These are phyloP conservation scores for Uromyces viciae-fabae DNA, from an alignment of 1,284 basidiomycete genomes.

Conservation along the genomic window DNA sequence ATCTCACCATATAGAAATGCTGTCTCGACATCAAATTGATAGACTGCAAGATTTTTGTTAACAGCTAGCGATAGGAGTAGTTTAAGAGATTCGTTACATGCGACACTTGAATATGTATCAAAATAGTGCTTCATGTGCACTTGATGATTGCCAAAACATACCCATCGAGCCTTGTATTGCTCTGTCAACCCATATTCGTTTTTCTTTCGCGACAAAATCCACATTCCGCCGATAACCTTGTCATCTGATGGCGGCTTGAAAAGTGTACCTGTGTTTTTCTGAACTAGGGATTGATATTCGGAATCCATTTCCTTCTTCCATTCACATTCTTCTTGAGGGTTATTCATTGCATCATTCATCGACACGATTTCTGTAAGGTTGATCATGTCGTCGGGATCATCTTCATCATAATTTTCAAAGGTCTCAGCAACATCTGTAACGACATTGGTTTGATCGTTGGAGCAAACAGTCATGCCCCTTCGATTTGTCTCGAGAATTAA, in stretches of 20 bases:
- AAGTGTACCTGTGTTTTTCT: not conserved
- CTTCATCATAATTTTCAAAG: not conserved
- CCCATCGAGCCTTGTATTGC: constrained; percentile 18
- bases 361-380: not conserved
- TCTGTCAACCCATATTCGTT: not conserved
- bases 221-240: constrained; percentile 17
- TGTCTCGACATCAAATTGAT: constrained; percentile 24
- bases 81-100: not conserved
- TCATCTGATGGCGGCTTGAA: not conserved
- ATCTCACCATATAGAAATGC: constrained; percentile 13
- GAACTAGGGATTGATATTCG: not conserved
- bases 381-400: not conserved
- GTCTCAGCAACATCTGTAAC: not conserved
- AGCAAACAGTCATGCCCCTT: too few relatives aligned
- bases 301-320: constrained; percentile 1
- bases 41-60: not conserved
- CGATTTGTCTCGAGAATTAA: not conserved
- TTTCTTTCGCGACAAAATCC: not conserved
- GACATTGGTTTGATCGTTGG: not conserved
- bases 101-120: constrained; percentile 5
- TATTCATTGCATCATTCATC: not conserved
- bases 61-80: constrained; percentile 1
- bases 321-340: not conserved
- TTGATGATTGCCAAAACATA: constrained; percentile 26
- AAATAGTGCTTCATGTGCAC: not conserved